Percentiles rank a stretch among this genome's conserved stretches.
phyloP scores from a whole-genome alignment of 2,329 filamentous ascomycete genomes.

The Ceratocystis albifundus region DNA sequence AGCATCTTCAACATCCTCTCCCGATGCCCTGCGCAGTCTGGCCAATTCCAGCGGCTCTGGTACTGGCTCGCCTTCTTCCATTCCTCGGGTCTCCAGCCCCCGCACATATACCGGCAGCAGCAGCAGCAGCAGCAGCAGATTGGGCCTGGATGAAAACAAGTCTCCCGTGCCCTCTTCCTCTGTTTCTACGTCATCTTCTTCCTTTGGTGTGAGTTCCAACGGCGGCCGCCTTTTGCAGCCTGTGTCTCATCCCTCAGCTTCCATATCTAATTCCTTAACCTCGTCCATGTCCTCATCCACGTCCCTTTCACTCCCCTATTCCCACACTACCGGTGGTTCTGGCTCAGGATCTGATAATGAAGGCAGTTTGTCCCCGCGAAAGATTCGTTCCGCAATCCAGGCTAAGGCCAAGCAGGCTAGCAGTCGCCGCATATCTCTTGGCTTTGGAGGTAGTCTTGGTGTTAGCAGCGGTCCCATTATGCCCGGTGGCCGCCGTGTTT shows the following conservation, averaged over 20 bases:
- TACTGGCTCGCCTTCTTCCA: conserved; percentile 21
- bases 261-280: conserved; percentile 12
- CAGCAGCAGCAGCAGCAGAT: conserved; percentile 3
- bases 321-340: conserved; percentile 7
- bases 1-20: conserved; percentile 12
- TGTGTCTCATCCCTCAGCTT: conserved; percentile 14
- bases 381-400: conserved; percentile 23
- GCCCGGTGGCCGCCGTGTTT: conserved; percentile 21
- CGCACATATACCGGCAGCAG: conserved; percentile 13
- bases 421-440: conserved; percentile 20
- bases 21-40: conserved; percentile 18
- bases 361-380: conserved; percentile 23
- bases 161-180: conserved; percentile 11
- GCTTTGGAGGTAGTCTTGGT: conserved; percentile 13
- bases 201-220: conserved; percentile 22
- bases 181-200: conserved; percentile 18
- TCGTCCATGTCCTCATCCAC: too few species aligned
- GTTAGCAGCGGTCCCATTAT: conserved; percentile 5
- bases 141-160: conserved; percentile 19
- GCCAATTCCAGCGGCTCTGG: conserved; percentile 15
- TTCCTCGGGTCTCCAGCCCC: conserved; percentile 21
- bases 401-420: conserved; percentile 15
- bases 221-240: conserved; percentile 17
- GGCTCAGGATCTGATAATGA: conserved; percentile 23
- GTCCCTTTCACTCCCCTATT: background rate